A percentile compares a stretch with the other conserved stretches of the same genome.
These are phyloP conservation scores for Rhizopogon vesiculosus DNA, from an alignment of 768 basidiomycete genomes.

Conservation along the genomic window DNA sequence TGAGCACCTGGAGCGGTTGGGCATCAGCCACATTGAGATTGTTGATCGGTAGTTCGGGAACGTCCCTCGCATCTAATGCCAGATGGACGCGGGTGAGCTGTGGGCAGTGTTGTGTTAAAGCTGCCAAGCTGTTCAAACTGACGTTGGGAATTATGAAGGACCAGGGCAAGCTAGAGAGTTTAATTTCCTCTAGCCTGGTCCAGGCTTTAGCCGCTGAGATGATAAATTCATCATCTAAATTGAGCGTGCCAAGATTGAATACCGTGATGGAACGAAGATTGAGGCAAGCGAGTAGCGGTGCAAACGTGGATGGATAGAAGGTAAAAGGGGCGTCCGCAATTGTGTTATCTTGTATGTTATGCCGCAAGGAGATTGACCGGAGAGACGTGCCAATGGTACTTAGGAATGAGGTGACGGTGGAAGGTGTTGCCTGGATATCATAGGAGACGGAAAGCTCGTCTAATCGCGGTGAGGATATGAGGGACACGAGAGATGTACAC, in stretches of 20 bases:
- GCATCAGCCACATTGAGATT: neutral
- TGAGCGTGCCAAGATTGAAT: constrained; percentile 21
- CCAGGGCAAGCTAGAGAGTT: constrained; percentile 26
- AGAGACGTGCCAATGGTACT: constrained; percentile 2
- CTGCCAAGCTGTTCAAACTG: constrained; percentile 16
- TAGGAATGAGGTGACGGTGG: constrained; percentile 18
- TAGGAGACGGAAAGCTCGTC: constrained; percentile 20
- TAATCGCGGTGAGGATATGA: constrained; percentile 19
- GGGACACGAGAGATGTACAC: constrained; percentile 21
- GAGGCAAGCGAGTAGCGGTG: constrained; percentile 18
- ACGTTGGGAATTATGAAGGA: neutral
- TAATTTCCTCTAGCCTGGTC: constrained; percentile 20
- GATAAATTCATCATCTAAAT: constrained; percentile 23
- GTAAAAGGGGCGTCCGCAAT: constrained; percentile 17
- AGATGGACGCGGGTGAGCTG: constrained; percentile 14
- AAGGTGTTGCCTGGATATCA: constrained; percentile 19
- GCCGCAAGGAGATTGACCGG: constrained; percentile 20
- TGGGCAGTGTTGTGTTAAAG: constrained; percentile 14
- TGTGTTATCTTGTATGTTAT: constrained; percentile 17
- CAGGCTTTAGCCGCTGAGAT: constrained; percentile 21
- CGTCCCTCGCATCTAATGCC: constrained; percentile 20
- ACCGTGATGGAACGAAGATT: constrained; percentile 16
- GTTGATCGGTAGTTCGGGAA: neutral
- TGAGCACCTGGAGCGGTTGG: constrained; percentile 18
- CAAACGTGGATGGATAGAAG: constrained; percentile 18